Conservation (phyloP, 768 basidiomycete species). For the Boletus subparvulus region DNA sequence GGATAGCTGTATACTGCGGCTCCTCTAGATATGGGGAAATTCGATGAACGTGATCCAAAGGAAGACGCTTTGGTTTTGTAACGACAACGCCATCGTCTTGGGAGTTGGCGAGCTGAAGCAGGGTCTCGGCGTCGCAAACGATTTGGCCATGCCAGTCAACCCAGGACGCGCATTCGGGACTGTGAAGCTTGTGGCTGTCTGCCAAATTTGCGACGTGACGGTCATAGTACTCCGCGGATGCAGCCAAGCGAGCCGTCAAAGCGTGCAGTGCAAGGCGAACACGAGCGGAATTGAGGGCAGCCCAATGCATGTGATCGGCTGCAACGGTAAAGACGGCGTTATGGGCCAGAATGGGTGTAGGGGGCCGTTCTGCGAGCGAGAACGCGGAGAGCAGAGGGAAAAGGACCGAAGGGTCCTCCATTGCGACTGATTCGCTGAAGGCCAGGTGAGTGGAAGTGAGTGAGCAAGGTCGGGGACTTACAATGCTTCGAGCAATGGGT, state of each 20-base stretch:
- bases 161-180: conserved; percentile 61
- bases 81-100: conserved; percentile 40
- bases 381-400: conserved; percentile 68
- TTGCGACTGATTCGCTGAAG: conserved; percentile 75
- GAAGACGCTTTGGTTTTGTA: conserved; percentile 42
- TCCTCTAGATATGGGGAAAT: conserved; percentile 43
- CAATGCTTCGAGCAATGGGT: conserved; percentile 33
- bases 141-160: conserved; percentile 81
- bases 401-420: conserved; percentile 71
- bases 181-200: conserved; percentile 27
- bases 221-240: conserved; percentile 75
- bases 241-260: conserved; percentile 77
- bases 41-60: conserved; percentile 78
- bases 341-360: conserved; percentile 52
- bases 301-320: conserved; percentile 44
- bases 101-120: conserved; percentile 51
- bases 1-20: conserved; percentile 64
- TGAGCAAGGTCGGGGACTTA: conserved; percentile 14
- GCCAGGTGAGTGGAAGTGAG: neutral
- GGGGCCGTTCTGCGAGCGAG: conserved; percentile 45
- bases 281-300: conserved; percentile 55
- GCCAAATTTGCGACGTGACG: conserved; percentile 31
- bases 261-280: conserved; percentile 77
- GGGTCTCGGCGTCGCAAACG: conserved; percentile 64
- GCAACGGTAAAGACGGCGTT: conserved; percentile 39